Conservation (phyloP, 176 grass and related monocot species). For the Phoenix roebelenii region DNA sequence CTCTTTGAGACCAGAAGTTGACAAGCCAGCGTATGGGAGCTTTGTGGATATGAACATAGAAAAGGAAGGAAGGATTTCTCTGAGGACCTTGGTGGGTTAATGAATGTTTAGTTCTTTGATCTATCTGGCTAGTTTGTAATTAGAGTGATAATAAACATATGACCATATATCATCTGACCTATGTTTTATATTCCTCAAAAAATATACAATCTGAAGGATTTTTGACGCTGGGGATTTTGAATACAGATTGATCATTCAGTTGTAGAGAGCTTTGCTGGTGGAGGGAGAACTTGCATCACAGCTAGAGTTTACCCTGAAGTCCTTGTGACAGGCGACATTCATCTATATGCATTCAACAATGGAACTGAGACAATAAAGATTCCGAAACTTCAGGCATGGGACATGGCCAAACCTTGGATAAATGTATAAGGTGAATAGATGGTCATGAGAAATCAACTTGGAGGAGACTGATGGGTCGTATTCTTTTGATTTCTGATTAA, state of each 20-base stretch:
- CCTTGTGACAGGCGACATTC: constrained; percentile 6
- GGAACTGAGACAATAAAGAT: constrained; percentile 31
- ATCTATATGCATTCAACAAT: constrained; percentile 69
- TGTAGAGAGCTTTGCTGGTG: constrained; percentile 67
- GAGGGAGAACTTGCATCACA: constrained; percentile 59
- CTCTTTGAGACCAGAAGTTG: constrained; percentile 45
- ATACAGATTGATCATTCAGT: constrained; percentile 67
- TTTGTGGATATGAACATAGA: constrained; percentile 59
- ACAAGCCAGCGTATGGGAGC: constrained; percentile 60
- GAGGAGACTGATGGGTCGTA: too few relatives aligned
- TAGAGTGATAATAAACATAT: too few relatives aligned
- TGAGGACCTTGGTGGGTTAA: constrained; percentile 63
- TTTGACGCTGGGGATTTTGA: too few relatives aligned
- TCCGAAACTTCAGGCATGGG: constrained; percentile 52
- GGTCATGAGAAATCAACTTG: too few relatives aligned
- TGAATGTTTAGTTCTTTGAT: not conserved
- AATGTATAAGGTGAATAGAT: not conserved
- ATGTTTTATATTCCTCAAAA: not conserved
- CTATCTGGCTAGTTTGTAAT: too few relatives aligned
- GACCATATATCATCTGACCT: too few relatives aligned
- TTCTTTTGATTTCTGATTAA: too few relatives aligned
- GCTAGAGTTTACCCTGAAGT: constrained; percentile 52
- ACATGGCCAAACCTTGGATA: constrained; percentile 25
- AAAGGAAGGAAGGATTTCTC: constrained; percentile 47
- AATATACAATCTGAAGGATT: too few relatives aligned